These are phyloP conservation scores for Urtica urens DNA, from an alignment of 306 rosid genomes.

Conservation along the genomic window DNA sequence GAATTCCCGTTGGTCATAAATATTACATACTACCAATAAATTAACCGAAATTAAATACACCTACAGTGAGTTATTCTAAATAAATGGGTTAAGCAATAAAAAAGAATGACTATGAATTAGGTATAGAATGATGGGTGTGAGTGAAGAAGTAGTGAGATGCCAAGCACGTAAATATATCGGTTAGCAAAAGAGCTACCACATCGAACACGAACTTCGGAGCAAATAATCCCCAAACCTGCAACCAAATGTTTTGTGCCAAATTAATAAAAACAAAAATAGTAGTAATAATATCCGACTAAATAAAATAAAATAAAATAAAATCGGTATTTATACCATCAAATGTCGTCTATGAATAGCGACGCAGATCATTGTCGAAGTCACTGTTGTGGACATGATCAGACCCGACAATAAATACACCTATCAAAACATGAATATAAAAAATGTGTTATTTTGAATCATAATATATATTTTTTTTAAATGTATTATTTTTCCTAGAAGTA, in stretches of 20 bases:
- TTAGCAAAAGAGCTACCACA: constrained; percentile 53
- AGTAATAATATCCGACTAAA: neutral
- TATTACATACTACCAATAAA: too few relatives aligned
- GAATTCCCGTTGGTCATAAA: too few relatives aligned
- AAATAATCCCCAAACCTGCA: constrained; percentile 97
- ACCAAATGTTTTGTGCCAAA: too few relatives aligned
- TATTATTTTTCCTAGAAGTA: too few relatives aligned
- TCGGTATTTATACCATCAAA: constrained; percentile 54
- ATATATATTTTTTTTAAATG: too few relatives aligned
- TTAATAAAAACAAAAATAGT: constrained; percentile 1
- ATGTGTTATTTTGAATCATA: too few relatives aligned
- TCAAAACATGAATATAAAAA: too few relatives aligned
- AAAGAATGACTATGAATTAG: too few relatives aligned
- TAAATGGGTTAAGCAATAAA: too few relatives aligned
- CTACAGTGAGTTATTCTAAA: too few relatives aligned
- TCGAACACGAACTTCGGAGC: constrained; percentile 94
- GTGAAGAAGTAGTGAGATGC: constrained; percentile 62
- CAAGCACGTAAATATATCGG: constrained; percentile 57
- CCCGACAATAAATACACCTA: constrained; percentile 72
- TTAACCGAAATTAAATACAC: too few relatives aligned
- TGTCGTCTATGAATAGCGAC: constrained; percentile 90
- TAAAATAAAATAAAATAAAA: constrained; percentile 6
- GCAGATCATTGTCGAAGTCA: constrained; percentile 59
- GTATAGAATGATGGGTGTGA: too few relatives aligned
- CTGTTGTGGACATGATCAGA: constrained; percentile 48